Percentiles rank a stretch among this genome's conserved stretches.
phyloP scores from a whole-genome alignment of 1,139 yeast species.

The Geotrichum histeridarum region DNA sequence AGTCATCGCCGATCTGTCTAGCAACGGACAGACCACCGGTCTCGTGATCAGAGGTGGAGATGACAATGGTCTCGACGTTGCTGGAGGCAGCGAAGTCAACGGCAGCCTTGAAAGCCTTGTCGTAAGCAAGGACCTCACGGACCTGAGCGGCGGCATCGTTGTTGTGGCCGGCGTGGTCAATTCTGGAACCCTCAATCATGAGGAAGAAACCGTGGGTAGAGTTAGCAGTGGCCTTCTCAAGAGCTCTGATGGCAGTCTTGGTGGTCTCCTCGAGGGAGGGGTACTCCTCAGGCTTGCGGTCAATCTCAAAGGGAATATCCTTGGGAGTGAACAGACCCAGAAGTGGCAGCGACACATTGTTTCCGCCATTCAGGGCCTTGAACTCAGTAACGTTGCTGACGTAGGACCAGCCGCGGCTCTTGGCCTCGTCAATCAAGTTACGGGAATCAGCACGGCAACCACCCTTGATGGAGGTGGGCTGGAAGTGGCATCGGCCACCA shows the following conservation, averaged over 20 bases:
- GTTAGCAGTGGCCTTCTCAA: conserved; percentile 58
- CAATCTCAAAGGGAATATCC: conserved; percentile 78
- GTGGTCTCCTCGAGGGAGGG: conserved; percentile 78
- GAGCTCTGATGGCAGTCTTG: conserved; percentile 59
- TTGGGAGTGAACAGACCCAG: conserved; percentile 63
- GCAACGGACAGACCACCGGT: conserved; percentile 83
- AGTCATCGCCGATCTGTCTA: conserved; percentile 55
- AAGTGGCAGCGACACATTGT: conserved; percentile 62
- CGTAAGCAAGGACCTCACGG: conserved; percentile 70
- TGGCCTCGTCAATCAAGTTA: conserved; percentile 59
- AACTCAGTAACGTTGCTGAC: conserved; percentile 54
- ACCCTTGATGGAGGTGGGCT: conserved; percentile 37
- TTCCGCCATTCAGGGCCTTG: conserved; percentile 51
- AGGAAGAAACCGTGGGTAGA: conserved; percentile 76
- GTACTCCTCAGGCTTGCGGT: conserved; percentile 51
- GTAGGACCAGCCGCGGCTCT: conserved; percentile 58
- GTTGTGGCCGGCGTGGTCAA: conserved; percentile 87
- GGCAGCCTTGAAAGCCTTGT: conserved; percentile 67
- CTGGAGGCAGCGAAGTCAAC: conserved; percentile 57
- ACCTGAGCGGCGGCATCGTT: conserved; percentile 89
- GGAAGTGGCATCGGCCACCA: conserved; percentile 80
- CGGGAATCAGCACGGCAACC: conserved; percentile 68
- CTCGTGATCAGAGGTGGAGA: conserved; percentile 85
- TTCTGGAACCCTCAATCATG: conserved; percentile 79
- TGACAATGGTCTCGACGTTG: conserved; percentile 65